phyloP scores from a whole-genome alignment of 441 rosid genomes.

The Lepidium campestre region DNA sequence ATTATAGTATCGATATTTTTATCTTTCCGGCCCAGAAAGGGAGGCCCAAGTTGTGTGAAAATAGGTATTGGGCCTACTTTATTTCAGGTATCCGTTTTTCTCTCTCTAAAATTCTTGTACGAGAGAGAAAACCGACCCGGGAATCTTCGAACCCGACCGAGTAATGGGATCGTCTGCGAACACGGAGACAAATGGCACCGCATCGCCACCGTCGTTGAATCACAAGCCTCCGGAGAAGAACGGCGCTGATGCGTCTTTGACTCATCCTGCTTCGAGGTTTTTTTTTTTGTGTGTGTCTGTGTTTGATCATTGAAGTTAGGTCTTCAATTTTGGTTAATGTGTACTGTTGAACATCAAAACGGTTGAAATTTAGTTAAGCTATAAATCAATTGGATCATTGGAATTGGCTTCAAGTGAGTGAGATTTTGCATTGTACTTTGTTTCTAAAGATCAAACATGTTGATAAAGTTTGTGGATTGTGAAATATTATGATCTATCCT shows the following conservation, averaged over 20 bases:
- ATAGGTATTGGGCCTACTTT: neutral
- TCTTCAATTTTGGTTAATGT: neutral
- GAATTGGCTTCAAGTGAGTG: neutral
- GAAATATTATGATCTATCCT: neutral
- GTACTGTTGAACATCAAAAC: neutral
- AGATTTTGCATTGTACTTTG: neutral
- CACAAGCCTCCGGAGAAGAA: conserved; percentile 22
- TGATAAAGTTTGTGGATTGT: neutral
- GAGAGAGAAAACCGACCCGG: conserved; percentile 13
- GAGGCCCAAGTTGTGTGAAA: neutral
- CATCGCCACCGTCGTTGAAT: conserved; percentile 29
- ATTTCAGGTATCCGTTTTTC: neutral
- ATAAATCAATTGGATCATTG: neutral
- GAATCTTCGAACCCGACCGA: conserved; percentile 22
- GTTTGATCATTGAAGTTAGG: too few relatives aligned
- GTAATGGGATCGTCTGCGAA: conserved; percentile 72
- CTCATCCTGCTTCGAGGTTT: conserved; percentile 18
- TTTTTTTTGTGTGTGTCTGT: too few relatives aligned
- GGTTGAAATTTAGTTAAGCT: neutral
- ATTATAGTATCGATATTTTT: neutral
- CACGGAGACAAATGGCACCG: conserved; percentile 38
- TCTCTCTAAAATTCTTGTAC: neutral
- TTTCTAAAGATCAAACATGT: neutral
- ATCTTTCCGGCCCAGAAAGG: neutral
- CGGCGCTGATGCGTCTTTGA: conserved; percentile 21